Evolutionary conservation across 805 yeast species (phyloP).

Genomic region (Cyberlindnera euphorbiae): DNA sequence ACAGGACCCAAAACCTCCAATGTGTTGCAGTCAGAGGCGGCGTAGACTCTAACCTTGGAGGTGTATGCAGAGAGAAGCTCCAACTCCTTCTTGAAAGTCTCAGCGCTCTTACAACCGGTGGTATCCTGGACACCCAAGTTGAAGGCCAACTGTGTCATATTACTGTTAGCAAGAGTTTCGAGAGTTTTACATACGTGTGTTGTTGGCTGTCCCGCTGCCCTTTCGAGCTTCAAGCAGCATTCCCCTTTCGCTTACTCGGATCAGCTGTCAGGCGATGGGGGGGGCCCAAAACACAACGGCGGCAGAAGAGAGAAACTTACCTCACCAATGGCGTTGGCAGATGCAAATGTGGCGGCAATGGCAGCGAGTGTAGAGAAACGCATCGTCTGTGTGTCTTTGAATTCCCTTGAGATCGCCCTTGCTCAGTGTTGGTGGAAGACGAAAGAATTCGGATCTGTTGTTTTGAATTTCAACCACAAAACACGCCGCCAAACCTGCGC

Average conservation of each 20-base stretch:
- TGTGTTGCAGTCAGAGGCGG: constrained; percentile 93
- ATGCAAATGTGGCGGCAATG: constrained; percentile 43
- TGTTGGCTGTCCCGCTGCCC: no score
- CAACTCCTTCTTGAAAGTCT: constrained; percentile 69
- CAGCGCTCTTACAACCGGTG: constrained; percentile 71
- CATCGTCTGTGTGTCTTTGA: no score
- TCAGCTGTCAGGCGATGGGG: no score
- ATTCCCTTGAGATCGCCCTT: background rate
- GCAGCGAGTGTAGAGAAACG: constrained; percentile 21
- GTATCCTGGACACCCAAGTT: constrained; percentile 72
- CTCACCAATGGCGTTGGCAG: constrained; percentile 56
- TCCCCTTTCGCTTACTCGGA: no score
- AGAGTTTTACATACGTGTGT: no score
- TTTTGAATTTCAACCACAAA: constrained; percentile 1
- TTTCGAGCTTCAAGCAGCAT: no score
- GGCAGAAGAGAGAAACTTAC: no score
- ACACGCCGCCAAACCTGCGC: background rate
- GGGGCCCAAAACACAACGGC: no score
- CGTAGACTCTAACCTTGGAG: constrained; percentile 73
- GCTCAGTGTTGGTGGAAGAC: background rate
- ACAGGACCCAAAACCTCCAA: constrained; percentile 82
- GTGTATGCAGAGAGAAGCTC: constrained; percentile 54
- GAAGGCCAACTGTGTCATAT: constrained; percentile 53
- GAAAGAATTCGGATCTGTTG: background rate
- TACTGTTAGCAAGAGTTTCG: no score